Evolutionary conservation across 106 monocot species (phyloP), one percentile per base, ranked within the genome.

Genomic region (Alisma plantagoaquatica): DNA sequence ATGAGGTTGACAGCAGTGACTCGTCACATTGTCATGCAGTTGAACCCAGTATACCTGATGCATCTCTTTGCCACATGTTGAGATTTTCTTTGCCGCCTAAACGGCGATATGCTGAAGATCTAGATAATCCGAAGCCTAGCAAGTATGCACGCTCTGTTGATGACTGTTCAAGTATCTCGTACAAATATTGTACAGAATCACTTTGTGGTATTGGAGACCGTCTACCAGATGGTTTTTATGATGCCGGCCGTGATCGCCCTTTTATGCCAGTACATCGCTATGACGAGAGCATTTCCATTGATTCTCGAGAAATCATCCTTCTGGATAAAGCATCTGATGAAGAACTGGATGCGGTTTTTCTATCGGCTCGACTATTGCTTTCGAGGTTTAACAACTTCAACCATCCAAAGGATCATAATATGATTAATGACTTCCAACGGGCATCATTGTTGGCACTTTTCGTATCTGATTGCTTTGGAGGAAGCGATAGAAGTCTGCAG

Each of bases 171-270:
- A 58, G 51, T 28, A 22, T 82, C 21, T 81, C 98, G 7, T 82
- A 62, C 52, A 98, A 98, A 57, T 98, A 98, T 43, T 74, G 63
- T 54, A 60, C 52, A 18, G 78, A 90, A 31, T 98, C 98, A 28
- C 74, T 82, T 53, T 98, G 98, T 46, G 73, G 90, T 61, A 54
- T 68, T 21, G 66, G 69, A 64, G 98, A 98, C 41, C 76, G 67
- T 64, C 55, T 98, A 30, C 81, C 84, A 62, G 98, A 98, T 79
- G 98, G 98, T 20, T 98, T 98, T 64, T 98, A 85, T 85, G 98
- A 98, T 86, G 90, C 89, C 45, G 98, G 98, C 32, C 84, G 98
- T 30, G 76, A 90, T 56, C 81, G 79, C 0, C 79, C 73, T 25
- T 90, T 84, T 56, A 73, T 76, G 73, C 57, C 85, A 9, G 46